Evolutionary conservation across 495 filamentous ascomycete genomes (phyloP).

Genomic region (Poronia punctata): DNA sequence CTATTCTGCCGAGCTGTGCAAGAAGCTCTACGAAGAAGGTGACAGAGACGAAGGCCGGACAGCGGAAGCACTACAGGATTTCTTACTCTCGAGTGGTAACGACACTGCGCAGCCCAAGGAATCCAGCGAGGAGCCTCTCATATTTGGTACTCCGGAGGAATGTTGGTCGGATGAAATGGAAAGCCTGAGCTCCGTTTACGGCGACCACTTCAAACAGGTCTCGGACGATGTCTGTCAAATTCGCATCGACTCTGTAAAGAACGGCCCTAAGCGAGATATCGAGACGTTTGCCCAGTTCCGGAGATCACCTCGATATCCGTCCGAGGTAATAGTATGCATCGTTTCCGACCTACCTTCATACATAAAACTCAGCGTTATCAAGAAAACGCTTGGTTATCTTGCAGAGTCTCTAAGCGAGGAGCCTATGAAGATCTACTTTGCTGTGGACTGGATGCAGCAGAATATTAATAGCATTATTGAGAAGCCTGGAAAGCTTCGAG

Average conservation of each 20-base stretch:
- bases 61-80: slow-evolving; percentile 68
- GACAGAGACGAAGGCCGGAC: slow-evolving; percentile 68
- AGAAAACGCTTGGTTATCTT: slow-evolving; percentile 65
- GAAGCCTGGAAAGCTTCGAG: slow-evolving; percentile 71
- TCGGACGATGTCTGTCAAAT: slow-evolving; percentile 60
- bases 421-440: slow-evolving; percentile 76
- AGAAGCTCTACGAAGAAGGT: slow-evolving; percentile 59
- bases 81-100: slow-evolving; percentile 48
- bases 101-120: slow-evolving; percentile 9
- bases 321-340: slow-evolving; percentile 67
- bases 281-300: slow-evolving; percentile 45
- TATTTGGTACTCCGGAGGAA: slow-evolving; percentile 41
- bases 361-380: slow-evolving; percentile 82
- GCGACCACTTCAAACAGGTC: slow-evolving; percentile 50
- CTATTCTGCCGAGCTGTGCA: slow-evolving; percentile 77
- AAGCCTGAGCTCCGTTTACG: slow-evolving; percentile 75
- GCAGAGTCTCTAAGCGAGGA: slow-evolving; percentile 63
- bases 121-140: slow-evolving; percentile 25
- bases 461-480: slow-evolving; percentile 70
- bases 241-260: slow-evolving; percentile 38
- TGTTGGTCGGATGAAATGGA: slow-evolving; percentile 82
- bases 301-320: slow-evolving; percentile 59
- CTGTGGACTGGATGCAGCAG: slow-evolving; percentile 83
- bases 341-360: slow-evolving; percentile 73
- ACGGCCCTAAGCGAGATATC: slow-evolving; percentile 35